Base-by-base conservation (phyloP, 805 yeast genomes). In the Hanseniaspora pseudoguilliermondii region DNA sequence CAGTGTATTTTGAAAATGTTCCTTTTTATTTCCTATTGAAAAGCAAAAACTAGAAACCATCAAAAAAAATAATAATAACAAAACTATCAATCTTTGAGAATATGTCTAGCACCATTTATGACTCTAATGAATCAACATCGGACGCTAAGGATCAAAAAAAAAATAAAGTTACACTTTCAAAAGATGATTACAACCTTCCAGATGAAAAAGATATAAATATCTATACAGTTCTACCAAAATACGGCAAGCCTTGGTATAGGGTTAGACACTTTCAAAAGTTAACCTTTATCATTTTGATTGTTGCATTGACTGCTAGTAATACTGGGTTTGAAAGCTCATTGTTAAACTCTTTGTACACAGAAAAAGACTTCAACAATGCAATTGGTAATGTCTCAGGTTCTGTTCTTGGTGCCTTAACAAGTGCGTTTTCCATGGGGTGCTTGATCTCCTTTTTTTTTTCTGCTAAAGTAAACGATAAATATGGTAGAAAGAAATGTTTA, bases 311-410 rank as follows among this genome's bases (percentile, higher is more conserved):
- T 25, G 73, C 80, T 10, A 72, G 78, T 49, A 75, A 74, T 59
- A 72, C 69, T 38, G 78, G 79, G 56, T 75, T 71, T 59, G 78
- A 75, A 63, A 76, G 75, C 57, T 71, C 75, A 16, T 67, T 78
- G 71, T 65, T 77, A 61, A 77, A 77, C 60, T 78, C 78, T 36
- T 68, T 77, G 59, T 81, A 78, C 61, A 65, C 76, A 10, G 68
- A 75, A 61, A 58, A 62, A 1, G 61, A 63, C 35, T 78, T 80
- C 78, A 63, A 64, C 54, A 56, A 61, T 6, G 68, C 67, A 36
- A 70, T 77, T 63, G 71, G 71, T 36, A 55, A 66, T 42, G 77
- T 76, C 8, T 55, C 63, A 5, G 74, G 75, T 59, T 68, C 70
- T 25, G 60, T 63, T 21, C 63, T 74, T 23, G 77, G 78, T 58